These are phyloP conservation scores for Candida coquimbonensis DNA, from an alignment of 805 yeast species.

Conservation along the genomic window DNA sequence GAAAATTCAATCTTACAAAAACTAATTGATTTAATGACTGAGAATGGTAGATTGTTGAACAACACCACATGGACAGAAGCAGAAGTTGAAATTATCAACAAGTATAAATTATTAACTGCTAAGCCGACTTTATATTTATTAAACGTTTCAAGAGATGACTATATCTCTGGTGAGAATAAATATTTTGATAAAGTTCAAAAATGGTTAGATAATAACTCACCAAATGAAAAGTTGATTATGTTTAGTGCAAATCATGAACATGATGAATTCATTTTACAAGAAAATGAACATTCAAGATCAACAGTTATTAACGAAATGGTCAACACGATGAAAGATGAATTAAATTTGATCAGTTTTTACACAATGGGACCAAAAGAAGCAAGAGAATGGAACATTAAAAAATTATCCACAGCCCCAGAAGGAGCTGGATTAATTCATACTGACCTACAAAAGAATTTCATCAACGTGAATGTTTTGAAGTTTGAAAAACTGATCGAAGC, in stretches of 20 bases:
- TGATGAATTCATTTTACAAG: constrained; percentile 20
- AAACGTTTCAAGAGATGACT: constrained; percentile 70
- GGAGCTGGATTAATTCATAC: constrained; percentile 91
- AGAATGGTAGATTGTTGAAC: constrained; percentile 57
- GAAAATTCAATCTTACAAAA: constrained; percentile 32
- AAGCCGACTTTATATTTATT: constrained; percentile 80
- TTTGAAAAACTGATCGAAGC: constrained; percentile 44
- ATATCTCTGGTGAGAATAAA: constrained; percentile 43
- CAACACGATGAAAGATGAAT: constrained; percentile 53
- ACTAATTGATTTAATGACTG: constrained; percentile 46
- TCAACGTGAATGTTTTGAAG: constrained; percentile 69
- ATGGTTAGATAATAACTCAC: constrained; percentile 66
- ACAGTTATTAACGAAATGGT: constrained; percentile 62
- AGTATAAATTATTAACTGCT: constrained; percentile 71
- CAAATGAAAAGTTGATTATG: constrained; percentile 63
- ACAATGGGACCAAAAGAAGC: constrained; percentile 85
- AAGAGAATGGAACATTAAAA: constrained; percentile 81
- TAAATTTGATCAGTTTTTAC: constrained; percentile 73
- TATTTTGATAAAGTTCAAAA: constrained; percentile 41
- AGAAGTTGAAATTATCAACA: constrained; percentile 62
- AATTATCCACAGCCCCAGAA: constrained; percentile 72
- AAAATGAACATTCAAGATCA: constrained; percentile 26
- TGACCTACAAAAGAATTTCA: constrained; percentile 74
- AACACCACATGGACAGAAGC: constrained; percentile 52
- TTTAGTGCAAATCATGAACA: constrained; percentile 53